Conservation (phyloP, 805 yeast genomes). For the Sporopachydermia quercuum region DNA sequence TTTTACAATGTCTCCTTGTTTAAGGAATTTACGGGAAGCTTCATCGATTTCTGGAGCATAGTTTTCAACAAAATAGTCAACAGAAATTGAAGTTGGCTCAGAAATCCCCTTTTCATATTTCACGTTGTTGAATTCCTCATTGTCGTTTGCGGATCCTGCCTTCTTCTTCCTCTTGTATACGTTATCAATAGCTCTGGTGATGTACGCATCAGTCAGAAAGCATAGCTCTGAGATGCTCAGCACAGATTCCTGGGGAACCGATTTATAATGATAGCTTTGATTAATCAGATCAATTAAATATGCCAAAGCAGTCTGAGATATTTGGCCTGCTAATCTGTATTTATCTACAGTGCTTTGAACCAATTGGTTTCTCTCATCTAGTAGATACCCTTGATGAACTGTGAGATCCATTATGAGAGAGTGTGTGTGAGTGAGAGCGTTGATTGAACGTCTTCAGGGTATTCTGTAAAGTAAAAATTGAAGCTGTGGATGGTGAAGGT, state of each 20-base stretch:
- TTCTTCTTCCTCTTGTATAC: slow-evolving; percentile 40
- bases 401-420: neutral
- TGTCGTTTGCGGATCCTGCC: slow-evolving; percentile 30
- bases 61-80: slow-evolving; percentile 62
- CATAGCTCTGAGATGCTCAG: slow-evolving; percentile 51
- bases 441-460: too few relatives aligned
- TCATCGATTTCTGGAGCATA: slow-evolving; percentile 79
- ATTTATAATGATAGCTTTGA: slow-evolving; percentile 47
- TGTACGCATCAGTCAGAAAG: slow-evolving; percentile 63
- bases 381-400: slow-evolving; percentile 19
- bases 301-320: slow-evolving; percentile 67
- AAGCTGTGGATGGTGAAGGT: too few relatives aligned
- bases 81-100: slow-evolving; percentile 78
- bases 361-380: slow-evolving; percentile 59
- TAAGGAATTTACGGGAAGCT: slow-evolving; percentile 21
- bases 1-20: slow-evolving; percentile 75
- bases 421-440: too few relatives aligned
- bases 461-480: too few relatives aligned
- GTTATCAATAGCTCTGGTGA: slow-evolving; percentile 40
- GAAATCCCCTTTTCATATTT: slow-evolving; percentile 77
- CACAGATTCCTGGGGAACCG: slow-evolving; percentile 30
- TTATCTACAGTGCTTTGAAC: slow-evolving; percentile 52
- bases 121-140: neutral
- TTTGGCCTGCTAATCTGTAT: slow-evolving; percentile 80
- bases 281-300: slow-evolving; percentile 55